Percentiles rank a stretch among this genome's conserved stretches.
These are phyloP conservation scores for Hysterangium stoloniferum DNA, from an alignment of 768 basidiomycete species.

Conservation along the genomic window DNA sequence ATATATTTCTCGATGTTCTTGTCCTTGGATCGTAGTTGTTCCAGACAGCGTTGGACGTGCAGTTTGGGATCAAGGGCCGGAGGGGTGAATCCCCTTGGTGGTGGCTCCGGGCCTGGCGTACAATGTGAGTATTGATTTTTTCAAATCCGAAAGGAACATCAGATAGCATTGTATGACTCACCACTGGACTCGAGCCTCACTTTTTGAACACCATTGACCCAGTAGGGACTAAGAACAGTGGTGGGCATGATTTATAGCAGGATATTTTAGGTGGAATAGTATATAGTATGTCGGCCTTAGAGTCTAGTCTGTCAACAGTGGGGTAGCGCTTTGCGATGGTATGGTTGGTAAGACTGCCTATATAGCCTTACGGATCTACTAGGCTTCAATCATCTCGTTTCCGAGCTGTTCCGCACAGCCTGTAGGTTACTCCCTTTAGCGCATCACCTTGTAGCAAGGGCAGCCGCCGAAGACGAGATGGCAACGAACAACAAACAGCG, in stretches of 20 bases:
- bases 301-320: no score
- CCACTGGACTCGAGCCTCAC: slow-evolving; percentile 54
- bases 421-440: no score
- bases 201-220: slow-evolving; percentile 61
- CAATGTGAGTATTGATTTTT: slow-evolving; percentile 12
- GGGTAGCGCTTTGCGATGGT: no score
- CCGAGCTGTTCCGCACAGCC: no score
- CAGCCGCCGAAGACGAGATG: no score
- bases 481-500: no score
- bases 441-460: no score
- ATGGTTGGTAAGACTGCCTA: no score
- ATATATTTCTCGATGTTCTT: slow-evolving; percentile 78
- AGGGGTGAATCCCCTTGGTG: slow-evolving; percentile 50
- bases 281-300: neutral
- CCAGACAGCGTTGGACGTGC: slow-evolving; percentile 52
- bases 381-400: no score
- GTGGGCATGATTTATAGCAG: slow-evolving; percentile 15
- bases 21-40: slow-evolving; percentile 70
- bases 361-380: no score
- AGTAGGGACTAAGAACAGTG: slow-evolving; percentile 59
- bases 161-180: slow-evolving; percentile 27
- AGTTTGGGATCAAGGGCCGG: slow-evolving; percentile 44
- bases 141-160: slow-evolving; percentile 4
- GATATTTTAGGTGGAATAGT: neutral
- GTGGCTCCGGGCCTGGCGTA: slow-evolving; percentile 26